These are phyloP conservation scores for Dothistroma pini DNA, from an alignment of 2,329 filamentous ascomycete genomes.

Conservation along the genomic window DNA sequence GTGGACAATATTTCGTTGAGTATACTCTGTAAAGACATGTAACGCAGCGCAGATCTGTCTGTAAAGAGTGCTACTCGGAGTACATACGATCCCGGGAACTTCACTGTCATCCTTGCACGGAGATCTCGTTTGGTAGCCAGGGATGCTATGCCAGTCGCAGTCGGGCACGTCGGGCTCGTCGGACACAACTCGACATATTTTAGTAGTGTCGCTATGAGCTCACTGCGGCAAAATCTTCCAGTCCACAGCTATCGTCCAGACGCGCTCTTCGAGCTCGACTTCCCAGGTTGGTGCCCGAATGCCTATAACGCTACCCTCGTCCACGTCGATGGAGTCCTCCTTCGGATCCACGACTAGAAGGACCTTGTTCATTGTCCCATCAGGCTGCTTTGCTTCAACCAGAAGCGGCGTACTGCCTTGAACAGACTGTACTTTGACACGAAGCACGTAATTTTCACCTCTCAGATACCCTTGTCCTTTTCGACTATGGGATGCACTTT, in stretches of 20 bases:
- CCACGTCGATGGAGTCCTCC: slow-evolving; percentile 27
- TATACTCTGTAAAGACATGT: too few species aligned
- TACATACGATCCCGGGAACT: not conserved
- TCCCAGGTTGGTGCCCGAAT: slow-evolving; percentile 43
- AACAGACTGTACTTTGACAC: slow-evolving; percentile 19
- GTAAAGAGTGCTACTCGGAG: too few species aligned
- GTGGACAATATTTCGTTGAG: too few species aligned
- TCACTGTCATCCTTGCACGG: not conserved
- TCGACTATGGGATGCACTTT: slow-evolving; percentile 27
- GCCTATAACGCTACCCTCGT: slow-evolving; percentile 32
- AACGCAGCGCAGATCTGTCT: too few species aligned
- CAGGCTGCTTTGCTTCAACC: slow-evolving; percentile 12
- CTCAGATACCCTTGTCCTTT: slow-evolving; percentile 22
- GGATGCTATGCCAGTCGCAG: slow-evolving; percentile 4
- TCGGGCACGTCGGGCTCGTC: not conserved
- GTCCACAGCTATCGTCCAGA: slow-evolving; percentile 42
- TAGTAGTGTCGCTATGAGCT: not conserved
- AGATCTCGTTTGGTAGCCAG: not conserved
- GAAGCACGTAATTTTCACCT: slow-evolving; percentile 27
- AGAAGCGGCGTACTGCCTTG: slow-evolving; percentile 21
- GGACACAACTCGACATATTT: not conserved
- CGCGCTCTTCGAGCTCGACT: slow-evolving; percentile 34
- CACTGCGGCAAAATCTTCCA: slow-evolving; percentile 32
- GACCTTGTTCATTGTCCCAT: slow-evolving; percentile 15
- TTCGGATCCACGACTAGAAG: slow-evolving; percentile 23